Conservation (phyloP, 768 basidiomycete genomes). For the Dacryopinax spathularia region DNA sequence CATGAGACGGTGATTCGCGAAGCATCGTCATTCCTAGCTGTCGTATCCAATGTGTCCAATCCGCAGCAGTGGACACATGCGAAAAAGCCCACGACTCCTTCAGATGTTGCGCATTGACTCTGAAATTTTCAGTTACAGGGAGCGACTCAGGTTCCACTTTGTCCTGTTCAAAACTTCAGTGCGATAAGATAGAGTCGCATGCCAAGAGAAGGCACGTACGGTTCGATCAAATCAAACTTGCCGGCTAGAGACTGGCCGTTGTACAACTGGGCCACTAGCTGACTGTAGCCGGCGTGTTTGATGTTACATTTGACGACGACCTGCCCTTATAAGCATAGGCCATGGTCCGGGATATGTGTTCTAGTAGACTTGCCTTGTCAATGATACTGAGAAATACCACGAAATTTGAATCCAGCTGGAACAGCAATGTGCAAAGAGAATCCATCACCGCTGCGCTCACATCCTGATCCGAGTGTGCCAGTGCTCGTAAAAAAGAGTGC, state of each 20-base stretch:
- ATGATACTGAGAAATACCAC: slow-evolving; percentile 96
- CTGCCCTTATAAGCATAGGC: slow-evolving; percentile 27
- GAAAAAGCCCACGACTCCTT: slow-evolving; percentile 93
- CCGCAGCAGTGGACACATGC: slow-evolving; percentile 56
- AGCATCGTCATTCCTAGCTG: slow-evolving; percentile 86
- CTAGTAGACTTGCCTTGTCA: slow-evolving; percentile 52
- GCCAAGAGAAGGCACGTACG: slow-evolving; percentile 27
- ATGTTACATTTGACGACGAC: slow-evolving; percentile 66
- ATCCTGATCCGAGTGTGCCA: slow-evolving; percentile 61
- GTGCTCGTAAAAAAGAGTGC: slow-evolving; percentile 80
- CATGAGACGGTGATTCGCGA: slow-evolving; percentile 96
- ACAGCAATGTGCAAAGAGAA: slow-evolving; percentile 76
- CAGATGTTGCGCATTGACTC: slow-evolving; percentile 91
- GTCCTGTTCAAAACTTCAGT: slow-evolving; percentile 9
- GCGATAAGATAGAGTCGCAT: slow-evolving; percentile 11
- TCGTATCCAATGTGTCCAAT: slow-evolving; percentile 95
- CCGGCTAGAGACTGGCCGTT: slow-evolving; percentile 85
- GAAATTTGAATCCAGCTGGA: slow-evolving; percentile 91
- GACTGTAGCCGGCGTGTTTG: slow-evolving; percentile 70
- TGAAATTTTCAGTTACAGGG: slow-evolving; percentile 74
- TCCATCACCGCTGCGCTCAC: slow-evolving; percentile 80
- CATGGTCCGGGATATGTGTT: slow-evolving; percentile 1
- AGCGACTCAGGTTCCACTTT: slow-evolving; percentile 24
- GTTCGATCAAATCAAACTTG: slow-evolving; percentile 58
- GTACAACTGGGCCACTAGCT: slow-evolving; percentile 70